Percentiles rank a stretch among this genome's conserved stretches.
phyloP scores from a whole-genome alignment of 768 basidiomycete genomes.

The Fomitopsis serialis region DNA sequence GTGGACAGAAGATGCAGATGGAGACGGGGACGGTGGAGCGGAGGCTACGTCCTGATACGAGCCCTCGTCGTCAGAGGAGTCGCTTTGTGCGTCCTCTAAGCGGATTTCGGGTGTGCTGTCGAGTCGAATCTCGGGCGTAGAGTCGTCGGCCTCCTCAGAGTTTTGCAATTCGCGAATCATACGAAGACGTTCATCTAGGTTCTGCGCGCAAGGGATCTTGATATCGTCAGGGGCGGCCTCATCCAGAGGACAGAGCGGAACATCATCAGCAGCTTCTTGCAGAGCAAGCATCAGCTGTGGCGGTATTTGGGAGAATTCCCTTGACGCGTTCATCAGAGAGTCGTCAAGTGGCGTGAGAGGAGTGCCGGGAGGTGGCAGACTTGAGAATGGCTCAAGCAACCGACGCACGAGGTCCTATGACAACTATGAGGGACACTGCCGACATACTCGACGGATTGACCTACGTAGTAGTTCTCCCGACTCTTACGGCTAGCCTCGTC shows the following conservation, averaged over 20 bases:
- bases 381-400: conserved; percentile 49
- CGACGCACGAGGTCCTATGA: conserved; percentile 64
- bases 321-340: conserved; percentile 42
- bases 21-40: conserved; percentile 25
- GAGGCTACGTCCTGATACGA: not conserved
- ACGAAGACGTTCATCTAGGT: conserved; percentile 50
- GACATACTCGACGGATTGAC: conserved; percentile 15
- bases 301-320: conserved; percentile 54
- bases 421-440: conserved; percentile 9
- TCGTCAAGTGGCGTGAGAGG: conserved; percentile 40
- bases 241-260: conserved; percentile 45
- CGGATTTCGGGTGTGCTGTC: conserved; percentile 37
- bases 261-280: conserved; percentile 45
- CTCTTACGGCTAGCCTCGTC: conserved; percentile 50
- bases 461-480: conserved; percentile 68
- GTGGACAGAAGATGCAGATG: conserved; percentile 20
- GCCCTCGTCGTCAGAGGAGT: conserved; percentile 1
- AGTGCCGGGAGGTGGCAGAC: conserved; percentile 35
- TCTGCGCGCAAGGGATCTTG: conserved; percentile 42
- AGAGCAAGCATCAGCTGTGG: conserved; percentile 43
- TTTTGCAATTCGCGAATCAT: conserved; percentile 30
- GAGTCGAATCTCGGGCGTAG: conserved; percentile 36
- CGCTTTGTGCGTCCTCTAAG: conserved; percentile 17
- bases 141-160: conserved; percentile 16
- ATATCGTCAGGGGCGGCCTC: conserved; percentile 39